phyloP scores from a whole-genome alignment of 2,329 filamentous ascomycete genomes.

The Trichoderma endophyticum region DNA sequence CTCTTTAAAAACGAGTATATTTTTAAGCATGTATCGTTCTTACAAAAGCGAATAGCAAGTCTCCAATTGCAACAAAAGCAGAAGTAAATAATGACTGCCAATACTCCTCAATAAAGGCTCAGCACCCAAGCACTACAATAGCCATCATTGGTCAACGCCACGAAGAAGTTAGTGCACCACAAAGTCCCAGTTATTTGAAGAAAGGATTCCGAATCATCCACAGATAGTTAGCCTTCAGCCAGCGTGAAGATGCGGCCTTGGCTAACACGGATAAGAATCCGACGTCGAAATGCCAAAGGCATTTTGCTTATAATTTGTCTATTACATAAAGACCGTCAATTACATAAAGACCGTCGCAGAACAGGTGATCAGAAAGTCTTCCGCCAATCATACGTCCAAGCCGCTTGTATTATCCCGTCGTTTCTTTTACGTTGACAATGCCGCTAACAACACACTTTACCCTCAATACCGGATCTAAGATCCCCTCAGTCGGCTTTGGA shows the following conservation, averaged over 20 bases:
- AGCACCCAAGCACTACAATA: background rate
- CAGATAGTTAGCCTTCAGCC: background rate
- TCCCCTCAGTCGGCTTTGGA: slow-evolving; percentile 71
- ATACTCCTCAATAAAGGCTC: background rate
- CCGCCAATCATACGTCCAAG: background rate
- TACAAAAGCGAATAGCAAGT: background rate
- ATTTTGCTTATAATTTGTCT: background rate
- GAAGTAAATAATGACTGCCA: background rate
- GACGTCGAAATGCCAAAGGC: background rate
- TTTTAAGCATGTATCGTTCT: background rate
- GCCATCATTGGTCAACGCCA: background rate
- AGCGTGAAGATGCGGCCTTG: background rate
- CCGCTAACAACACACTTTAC: slow-evolving; percentile 42
- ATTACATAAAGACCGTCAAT: background rate
- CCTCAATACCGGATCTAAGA: slow-evolving; percentile 74
- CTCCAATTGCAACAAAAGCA: background rate
- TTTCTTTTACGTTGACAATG: background rate
- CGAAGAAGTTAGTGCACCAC: background rate
- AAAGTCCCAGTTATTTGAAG: background rate
- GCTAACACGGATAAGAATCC: background rate
- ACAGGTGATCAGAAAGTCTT: background rate
- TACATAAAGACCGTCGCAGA: background rate
- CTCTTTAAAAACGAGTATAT: background rate
- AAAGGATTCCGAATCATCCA: background rate
- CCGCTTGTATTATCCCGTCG: background rate